Evolutionary conservation across 495 filamentous ascomycete genomes (phyloP), one percentile per base, ranked within the genome.

Genomic region (Amorphotheca resinae): DNA sequence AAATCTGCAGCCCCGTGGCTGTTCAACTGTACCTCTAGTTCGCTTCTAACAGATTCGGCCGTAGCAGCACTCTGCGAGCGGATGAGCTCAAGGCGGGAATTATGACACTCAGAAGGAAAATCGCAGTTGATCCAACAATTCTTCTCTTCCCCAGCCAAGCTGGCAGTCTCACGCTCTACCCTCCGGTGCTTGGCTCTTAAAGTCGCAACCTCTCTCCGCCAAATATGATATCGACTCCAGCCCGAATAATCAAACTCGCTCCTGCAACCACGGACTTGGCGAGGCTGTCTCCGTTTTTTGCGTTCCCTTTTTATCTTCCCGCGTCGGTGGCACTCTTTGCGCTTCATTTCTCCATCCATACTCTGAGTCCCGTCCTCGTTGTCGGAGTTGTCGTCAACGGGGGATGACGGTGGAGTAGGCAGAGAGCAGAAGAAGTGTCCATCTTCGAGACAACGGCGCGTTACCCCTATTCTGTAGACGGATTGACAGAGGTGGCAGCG

Each of bases 401-500:
- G n/a, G n/a, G n/a, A n/a, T n/a, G n/a, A n/a, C n/a, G n/a, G 53
- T 39, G 42, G 39, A 4, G 33, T 17, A 0, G 38, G 41, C 1
- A 35, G 14, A 9, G 33, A 28, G 54, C 67, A 70, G 47, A 64
- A 66, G 2, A 44, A 51, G 48, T 69, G 67, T 3, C 55, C 55
- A 46, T 67, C 68, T 14, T 60, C 48, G 4, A 71, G 57, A 32
- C 67, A 71, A 9, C 66, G 64, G 2, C 64, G 58, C 0, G 65
- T 69, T 46, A 60, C 61, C n/a, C 60, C 52, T 8, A 69, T 46
- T 1, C 53, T 55, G 49, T 68, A 69, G 0, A 51, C 40, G 7
- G 43, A 50, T n/a, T 35, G 20, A 49, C 67, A 71, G 2, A 42
- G 36, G 44, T 66, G 64, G 42, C 67, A 71, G 22, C 56, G 56